phyloP scores from a whole-genome alignment of 306 rosid genomes.

The Dryas alaskensis region DNA sequence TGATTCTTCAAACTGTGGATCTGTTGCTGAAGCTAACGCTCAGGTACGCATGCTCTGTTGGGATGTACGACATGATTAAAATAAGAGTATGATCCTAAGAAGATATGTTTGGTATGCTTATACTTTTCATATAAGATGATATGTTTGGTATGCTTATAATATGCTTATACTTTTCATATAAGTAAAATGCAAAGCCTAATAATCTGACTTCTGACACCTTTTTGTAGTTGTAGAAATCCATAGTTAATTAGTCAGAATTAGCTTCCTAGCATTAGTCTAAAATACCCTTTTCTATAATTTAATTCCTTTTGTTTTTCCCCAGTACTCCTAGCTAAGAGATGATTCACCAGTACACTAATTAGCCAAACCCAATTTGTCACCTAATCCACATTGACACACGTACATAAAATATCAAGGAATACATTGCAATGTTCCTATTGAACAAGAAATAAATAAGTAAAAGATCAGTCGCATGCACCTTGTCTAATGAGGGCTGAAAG shows the following conservation, averaged over 20 bases:
- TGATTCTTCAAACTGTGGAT: conserved; percentile 61
- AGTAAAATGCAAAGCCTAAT: not conserved
- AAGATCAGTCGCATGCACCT: too few relatives aligned
- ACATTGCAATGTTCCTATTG: too few relatives aligned
- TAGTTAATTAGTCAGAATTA: not conserved
- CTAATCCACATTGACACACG: too few relatives aligned
- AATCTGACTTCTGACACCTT: not conserved
- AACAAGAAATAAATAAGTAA: too few relatives aligned
- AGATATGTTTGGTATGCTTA: too few relatives aligned
- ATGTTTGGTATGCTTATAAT: not conserved
- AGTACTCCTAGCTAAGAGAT: not conserved
- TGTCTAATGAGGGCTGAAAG: too few relatives aligned
- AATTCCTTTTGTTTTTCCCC: not conserved
- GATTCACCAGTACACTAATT: too few relatives aligned
- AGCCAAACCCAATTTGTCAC: too few relatives aligned
- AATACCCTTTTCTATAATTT: not conserved
- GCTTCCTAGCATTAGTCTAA: not conserved
- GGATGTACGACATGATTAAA: not conserved
- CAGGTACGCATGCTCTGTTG: conserved; percentile 45
- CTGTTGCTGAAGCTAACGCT: conserved; percentile 72
- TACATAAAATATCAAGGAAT: too few relatives aligned
- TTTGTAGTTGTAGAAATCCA: not conserved
- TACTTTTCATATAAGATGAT: too few relatives aligned
- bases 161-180: not conserved
- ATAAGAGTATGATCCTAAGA: too few relatives aligned